phyloP scores from a whole-genome alignment of 305 asterid species.

The Fraxinus sp. region DNA sequence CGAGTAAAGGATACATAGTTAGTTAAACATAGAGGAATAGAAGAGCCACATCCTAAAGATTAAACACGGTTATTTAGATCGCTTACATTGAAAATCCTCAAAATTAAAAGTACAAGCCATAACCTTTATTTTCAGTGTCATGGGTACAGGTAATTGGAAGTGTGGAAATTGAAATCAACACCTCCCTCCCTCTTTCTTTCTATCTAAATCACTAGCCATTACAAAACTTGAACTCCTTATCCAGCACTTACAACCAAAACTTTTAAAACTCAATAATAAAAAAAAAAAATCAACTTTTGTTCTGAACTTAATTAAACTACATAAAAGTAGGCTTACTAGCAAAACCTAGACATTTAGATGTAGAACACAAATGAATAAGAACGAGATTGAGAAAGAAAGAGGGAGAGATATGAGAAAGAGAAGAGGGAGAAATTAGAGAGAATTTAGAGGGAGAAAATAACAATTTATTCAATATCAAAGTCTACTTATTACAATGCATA shows the following conservation, averaged over 20 bases:
- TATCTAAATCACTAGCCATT: background rate
- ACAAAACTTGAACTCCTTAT: background rate
- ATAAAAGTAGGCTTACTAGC: background rate
- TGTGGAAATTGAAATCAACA: background rate
- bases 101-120: background rate
- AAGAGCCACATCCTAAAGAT: background rate
- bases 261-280: background rate
- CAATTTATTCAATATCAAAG: background rate
- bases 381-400: background rate
- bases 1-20: slow-evolving; percentile 13
- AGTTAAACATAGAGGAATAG: slow-evolving; percentile 1
- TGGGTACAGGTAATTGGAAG: background rate
- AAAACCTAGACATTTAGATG: background rate
- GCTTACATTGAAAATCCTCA: background rate
- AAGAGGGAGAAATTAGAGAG: background rate
- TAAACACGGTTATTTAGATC: slow-evolving; percentile 1
- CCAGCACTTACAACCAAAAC: background rate
- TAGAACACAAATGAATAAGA: background rate
- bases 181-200: background rate
- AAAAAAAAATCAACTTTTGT: background rate
- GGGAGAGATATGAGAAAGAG: background rate
- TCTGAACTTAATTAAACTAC: background rate
- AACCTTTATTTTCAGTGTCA: background rate
- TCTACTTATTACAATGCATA: background rate
- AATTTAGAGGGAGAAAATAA: background rate